Evolutionary conservation across 2,329 filamentous ascomycete species (phyloP).

Genomic region (Chaetomiaceae sp.): DNA sequence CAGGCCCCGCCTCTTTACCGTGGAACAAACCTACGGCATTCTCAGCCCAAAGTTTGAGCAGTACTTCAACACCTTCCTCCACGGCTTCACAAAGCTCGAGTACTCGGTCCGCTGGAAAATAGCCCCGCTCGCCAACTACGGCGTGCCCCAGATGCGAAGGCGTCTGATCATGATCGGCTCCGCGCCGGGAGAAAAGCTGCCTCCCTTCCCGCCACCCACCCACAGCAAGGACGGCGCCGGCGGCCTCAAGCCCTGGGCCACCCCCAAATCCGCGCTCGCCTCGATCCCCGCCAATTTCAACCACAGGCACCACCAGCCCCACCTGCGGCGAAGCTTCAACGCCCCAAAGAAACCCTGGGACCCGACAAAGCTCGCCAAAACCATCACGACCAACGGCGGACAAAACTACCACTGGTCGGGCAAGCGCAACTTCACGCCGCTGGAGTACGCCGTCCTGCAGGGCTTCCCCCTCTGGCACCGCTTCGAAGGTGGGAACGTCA

Average conservation of each 20-base stretch:
- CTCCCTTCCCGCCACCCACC: slow-evolving; percentile 59
- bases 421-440: slow-evolving; percentile 55
- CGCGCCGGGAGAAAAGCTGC: slow-evolving; percentile 66
- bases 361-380: slow-evolving; percentile 45
- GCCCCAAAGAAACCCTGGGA: slow-evolving; percentile 39
- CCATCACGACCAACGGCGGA: slow-evolving; percentile 62
- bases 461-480: slow-evolving; percentile 60
- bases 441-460: slow-evolving; percentile 66
- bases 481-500: slow-evolving; percentile 47
- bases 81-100: slow-evolving; percentile 58
- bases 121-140: slow-evolving; percentile 49
- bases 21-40: slow-evolving; percentile 76
- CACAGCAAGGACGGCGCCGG: slow-evolving; percentile 43
- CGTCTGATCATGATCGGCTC: slow-evolving; percentile 55
- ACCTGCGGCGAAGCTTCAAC: slow-evolving; percentile 7
- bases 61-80: slow-evolving; percentile 57
- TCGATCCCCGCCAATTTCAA: slow-evolving; percentile 26
- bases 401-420: slow-evolving; percentile 64
- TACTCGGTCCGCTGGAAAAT: slow-evolving; percentile 70
- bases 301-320: slow-evolving; percentile 39
- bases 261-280: slow-evolving; percentile 41
- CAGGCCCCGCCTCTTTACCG: slow-evolving; percentile 64
- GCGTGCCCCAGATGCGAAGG: slow-evolving; percentile 45
- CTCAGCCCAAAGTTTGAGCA: slow-evolving; percentile 46
- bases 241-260: slow-evolving; percentile 39